Conservation (phyloP, 805 yeast species). For the Yarrowia bubula region DNA sequence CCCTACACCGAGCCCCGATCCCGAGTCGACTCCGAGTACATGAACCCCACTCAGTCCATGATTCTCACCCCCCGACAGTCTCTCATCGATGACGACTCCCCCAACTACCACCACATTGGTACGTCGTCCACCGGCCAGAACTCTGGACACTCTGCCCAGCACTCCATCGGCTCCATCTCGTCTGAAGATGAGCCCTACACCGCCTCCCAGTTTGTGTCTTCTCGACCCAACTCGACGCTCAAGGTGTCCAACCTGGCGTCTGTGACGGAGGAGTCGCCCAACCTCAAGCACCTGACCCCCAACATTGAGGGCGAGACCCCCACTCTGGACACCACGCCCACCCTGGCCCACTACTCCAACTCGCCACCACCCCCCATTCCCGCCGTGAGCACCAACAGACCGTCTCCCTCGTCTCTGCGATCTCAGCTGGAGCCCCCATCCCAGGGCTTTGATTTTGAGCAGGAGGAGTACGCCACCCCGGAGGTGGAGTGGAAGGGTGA, state of each 20-base stretch:
- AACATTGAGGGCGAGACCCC: conserved; percentile 16
- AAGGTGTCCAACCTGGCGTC: conserved; percentile 12
- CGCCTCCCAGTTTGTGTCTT: conserved; percentile 16
- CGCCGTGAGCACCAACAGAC: conserved; percentile 9
- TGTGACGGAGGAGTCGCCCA: conserved; percentile 14
- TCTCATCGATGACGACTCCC: conserved; percentile 37
- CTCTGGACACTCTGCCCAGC: not conserved
- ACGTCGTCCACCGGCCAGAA: conserved; percentile 9
- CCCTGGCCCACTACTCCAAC: not conserved
- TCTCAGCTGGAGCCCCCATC: conserved; percentile 17
- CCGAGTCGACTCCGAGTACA: conserved; percentile 31
- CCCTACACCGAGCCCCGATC: not conserved
- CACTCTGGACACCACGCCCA: not conserved
- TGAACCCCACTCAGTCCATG: conserved; percentile 34
- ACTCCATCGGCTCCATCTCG: conserved; percentile 13
- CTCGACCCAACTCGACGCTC: conserved; percentile 17
- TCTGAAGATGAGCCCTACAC: conserved; percentile 19
- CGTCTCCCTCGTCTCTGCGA: conserved; percentile 10
- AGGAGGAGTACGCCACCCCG: conserved; percentile 14
- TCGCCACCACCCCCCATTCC: conserved; percentile 21
- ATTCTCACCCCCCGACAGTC: conserved; percentile 34
- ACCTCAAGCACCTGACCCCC: conserved; percentile 15
- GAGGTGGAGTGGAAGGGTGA: conserved; percentile 21
- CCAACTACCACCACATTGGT: conserved; percentile 23
- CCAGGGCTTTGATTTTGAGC: conserved; percentile 14